These are phyloP conservation scores for Tolypocladium album DNA, from an alignment of 2,329 filamentous ascomycete genomes.

Conservation along the genomic window DNA sequence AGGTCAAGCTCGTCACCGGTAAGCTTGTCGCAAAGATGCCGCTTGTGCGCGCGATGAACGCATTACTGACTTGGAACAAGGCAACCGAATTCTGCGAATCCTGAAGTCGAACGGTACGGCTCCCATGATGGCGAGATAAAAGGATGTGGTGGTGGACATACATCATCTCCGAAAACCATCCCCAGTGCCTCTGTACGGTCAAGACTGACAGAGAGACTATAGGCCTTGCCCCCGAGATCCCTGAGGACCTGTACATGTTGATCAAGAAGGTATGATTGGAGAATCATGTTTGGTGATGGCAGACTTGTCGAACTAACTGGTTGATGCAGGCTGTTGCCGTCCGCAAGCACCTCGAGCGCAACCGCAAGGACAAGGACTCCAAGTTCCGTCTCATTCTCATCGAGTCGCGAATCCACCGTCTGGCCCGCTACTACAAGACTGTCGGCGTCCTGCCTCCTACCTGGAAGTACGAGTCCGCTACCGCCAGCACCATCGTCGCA, in stretches of 20 bases:
- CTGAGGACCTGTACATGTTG: conserved; percentile 99
- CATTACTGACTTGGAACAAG: conserved; percentile 40
- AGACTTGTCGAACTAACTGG: conserved; percentile 9
- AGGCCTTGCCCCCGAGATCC: conserved; percentile 98
- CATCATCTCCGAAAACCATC: conserved; percentile 13
- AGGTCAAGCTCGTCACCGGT: conserved; percentile 97
- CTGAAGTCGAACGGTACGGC: conserved; percentile 93
- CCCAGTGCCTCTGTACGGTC: conserved; percentile 77
- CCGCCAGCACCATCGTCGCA: conserved; percentile 86
- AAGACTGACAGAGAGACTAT: conserved; percentile 86
- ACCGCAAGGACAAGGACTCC: conserved; percentile 99
- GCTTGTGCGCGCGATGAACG: not conserved
- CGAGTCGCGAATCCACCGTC: conserved; percentile 99
- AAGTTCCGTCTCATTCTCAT: conserved; percentile 99
- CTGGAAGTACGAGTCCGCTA: conserved; percentile 98
- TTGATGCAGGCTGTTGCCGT: conserved; percentile 74
- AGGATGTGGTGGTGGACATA: conserved; percentile 14
- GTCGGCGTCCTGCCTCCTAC: conserved; percentile 75
- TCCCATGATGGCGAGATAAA: conserved; percentile 15
- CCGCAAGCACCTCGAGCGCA: conserved; percentile 99
- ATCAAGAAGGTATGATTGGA: conserved; percentile 83
- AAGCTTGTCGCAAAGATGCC: conserved; percentile 29
- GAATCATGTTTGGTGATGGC: not conserved
- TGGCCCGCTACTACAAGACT: conserved; percentile 99
- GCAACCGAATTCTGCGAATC: conserved; percentile 99